Conservation (phyloP, 2,329 filamentous ascomycete species). For the Byssothecium circinans region DNA sequence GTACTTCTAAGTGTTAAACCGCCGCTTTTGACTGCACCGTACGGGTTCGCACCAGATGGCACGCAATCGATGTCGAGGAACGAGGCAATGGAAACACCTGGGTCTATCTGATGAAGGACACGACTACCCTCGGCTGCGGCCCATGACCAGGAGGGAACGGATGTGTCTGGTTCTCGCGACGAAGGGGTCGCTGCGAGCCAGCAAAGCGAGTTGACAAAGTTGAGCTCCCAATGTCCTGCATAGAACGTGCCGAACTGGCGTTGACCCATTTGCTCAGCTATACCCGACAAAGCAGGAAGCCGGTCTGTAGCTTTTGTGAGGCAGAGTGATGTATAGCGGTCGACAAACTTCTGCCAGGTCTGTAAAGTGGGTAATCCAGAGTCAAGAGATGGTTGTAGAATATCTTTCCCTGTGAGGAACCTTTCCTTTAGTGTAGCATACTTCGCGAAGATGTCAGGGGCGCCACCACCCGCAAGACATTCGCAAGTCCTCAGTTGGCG, state of each 20-base stretch:
- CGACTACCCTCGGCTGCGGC: not conserved
- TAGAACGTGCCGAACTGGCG: not conserved
- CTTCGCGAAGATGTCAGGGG: too few relatives aligned
- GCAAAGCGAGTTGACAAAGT: not conserved
- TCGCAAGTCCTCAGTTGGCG: too few relatives aligned
- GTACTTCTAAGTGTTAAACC: too few relatives aligned
- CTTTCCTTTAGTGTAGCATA: too few relatives aligned
- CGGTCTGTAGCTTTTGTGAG: too few relatives aligned
- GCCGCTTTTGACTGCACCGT: not conserved
- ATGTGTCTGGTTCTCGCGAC: not conserved
- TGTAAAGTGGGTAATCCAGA: too few relatives aligned
- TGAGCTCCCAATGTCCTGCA: not conserved
- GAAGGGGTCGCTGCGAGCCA: not conserved
- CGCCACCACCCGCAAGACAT: too few relatives aligned
- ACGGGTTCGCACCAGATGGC: not conserved
- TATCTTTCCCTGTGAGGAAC: too few relatives aligned
- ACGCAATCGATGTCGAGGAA: not conserved
- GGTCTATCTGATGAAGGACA: not conserved
- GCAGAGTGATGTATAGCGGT: too few relatives aligned
- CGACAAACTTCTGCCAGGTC: too few relatives aligned
- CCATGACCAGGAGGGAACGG: not conserved
- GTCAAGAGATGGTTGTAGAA: too few relatives aligned
- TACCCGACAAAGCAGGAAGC: too few relatives aligned
- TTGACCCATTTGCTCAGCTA: not conserved
- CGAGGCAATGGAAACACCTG: not conserved